These are phyloP conservation scores for Cladorrhinum sp. DNA, from an alignment of 2,329 filamentous ascomycete genomes.

Conservation along the genomic window DNA sequence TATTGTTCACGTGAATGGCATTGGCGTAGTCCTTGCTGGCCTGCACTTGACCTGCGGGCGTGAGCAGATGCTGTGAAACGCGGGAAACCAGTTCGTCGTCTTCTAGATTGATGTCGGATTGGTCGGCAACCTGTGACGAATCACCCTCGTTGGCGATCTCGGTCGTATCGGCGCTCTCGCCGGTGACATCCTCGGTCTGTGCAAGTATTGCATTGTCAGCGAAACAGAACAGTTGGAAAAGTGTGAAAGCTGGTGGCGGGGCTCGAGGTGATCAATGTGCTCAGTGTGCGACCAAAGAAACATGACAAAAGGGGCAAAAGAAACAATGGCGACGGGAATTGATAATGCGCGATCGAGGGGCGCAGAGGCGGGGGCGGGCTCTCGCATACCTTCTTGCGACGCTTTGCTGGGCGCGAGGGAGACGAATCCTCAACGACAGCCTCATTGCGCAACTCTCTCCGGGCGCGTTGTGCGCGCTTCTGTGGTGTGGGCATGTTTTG, in stretches of 20 bases:
- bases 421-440: constrained; percentile 48
- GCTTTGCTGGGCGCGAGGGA: constrained; percentile 60
- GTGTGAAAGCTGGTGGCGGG: neutral
- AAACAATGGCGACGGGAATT: constrained; percentile 4
- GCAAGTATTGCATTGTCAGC: constrained; percentile 11
- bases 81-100: constrained; percentile 57
- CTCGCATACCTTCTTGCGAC: constrained; percentile 57
- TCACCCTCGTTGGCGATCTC: constrained; percentile 45
- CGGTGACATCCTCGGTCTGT: constrained; percentile 42
- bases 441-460: constrained; percentile 35
- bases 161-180: constrained; percentile 37
- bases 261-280: neutral
- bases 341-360: constrained; percentile 10
- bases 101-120: constrained; percentile 37
- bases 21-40: constrained; percentile 63
- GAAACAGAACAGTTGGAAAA: neutral
- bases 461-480: constrained; percentile 33
- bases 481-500: constrained; percentile 32
- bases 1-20: constrained; percentile 58
- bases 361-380: constrained; percentile 17
- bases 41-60: constrained; percentile 49
- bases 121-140: constrained; percentile 43
- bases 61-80: constrained; percentile 48
- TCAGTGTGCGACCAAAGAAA: neutral
- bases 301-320: neutral